Evolutionary conservation across 164 flowering plant genomes (phyloP), one percentile per base, ranked within the genome.

Genomic region (Annona squamosa): DNA sequence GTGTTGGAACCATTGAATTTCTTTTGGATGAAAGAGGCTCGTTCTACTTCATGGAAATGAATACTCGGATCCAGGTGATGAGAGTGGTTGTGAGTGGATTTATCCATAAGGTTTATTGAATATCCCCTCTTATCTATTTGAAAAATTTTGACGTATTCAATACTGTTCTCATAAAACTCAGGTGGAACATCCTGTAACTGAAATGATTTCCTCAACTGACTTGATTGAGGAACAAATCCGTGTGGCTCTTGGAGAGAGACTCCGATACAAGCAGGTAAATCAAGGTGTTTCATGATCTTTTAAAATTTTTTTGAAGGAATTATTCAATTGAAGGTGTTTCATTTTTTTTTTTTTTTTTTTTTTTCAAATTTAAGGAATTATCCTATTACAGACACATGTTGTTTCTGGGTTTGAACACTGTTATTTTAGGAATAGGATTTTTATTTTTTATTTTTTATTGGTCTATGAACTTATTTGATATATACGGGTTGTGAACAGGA

Each of bases 21-120:
- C 91, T 96, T 72, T 76, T 96, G 86, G 99, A 96, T 82, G 98
- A 96, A 81, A 89, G 99, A 79, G 99, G 99, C 48, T 85, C 90
- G 67, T 95, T 95, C 82, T 95, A 93, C 85, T 95, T 95, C 84
- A 95, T 95, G 99, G 99, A 95, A 82, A 96, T 96, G 99, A 96
- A 96, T 79, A 96, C 99, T 69, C 77, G 99, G 43, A 96, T 96
- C 78, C 99, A 96, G 98, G 99, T 91, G 78, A 77, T 63, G 67
- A 56, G 26, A 44, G 37, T n/a, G 9, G 65, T 5, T 42, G 17
- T 7, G 48, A 66, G 68, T 9, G 7, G 13, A 52, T 52, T 41
- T 66, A 12, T 66, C 4, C n/a, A 19, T 72, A 1, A 37, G 4
- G 69, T 48, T 48, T 48, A 52, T 52, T 10, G 13, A 52, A 52